A percentile compares a stretch with the other conserved stretches of the same genome.
Evolutionary conservation across 1,284 basidiomycete species (phyloP).

Genomic region (Trametes hirsuta): DNA sequence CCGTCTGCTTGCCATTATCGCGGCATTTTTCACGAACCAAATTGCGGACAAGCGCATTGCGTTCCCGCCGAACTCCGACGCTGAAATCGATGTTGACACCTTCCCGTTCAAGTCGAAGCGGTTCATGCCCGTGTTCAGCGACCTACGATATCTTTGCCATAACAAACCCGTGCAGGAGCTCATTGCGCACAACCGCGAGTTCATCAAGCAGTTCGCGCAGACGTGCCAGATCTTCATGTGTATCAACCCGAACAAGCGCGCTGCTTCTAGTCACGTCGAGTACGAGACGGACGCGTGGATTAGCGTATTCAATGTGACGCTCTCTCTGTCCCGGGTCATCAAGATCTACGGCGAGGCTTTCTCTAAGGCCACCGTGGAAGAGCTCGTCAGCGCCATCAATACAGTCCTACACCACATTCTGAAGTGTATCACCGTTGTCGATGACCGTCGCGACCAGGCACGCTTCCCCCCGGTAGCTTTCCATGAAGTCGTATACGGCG

Average conservation of each 20-base stretch:
- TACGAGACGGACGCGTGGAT: slow-evolving; percentile 96
- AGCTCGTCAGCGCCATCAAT: slow-evolving; percentile 71
- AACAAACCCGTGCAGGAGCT: slow-evolving; percentile 78
- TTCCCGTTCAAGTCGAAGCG: slow-evolving; percentile 92
- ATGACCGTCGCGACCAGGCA: slow-evolving; percentile 65
- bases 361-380: slow-evolving; percentile 54
- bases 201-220: slow-evolving; percentile 59
- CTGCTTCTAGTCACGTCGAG: slow-evolving; percentile 82
- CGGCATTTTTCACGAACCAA: slow-evolving; percentile 89
- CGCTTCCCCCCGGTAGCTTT: slow-evolving; percentile 66
- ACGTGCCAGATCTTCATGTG: slow-evolving; percentile 90
- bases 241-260: slow-evolving; percentile 88
- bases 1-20: slow-evolving; percentile 80
- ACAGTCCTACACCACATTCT: slow-evolving; percentile 77
- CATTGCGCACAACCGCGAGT: slow-evolving; percentile 66
- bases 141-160: slow-evolving; percentile 79
- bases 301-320: slow-evolving; percentile 89
- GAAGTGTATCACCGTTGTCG: slow-evolving; percentile 66
- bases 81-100: slow-evolving; percentile 75
- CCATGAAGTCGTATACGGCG: slow-evolving; percentile 69
- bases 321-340: slow-evolving; percentile 85
- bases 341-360: slow-evolving; percentile 88
- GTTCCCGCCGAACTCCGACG: slow-evolving; percentile 48
- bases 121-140: slow-evolving; percentile 89
- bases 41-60: slow-evolving; percentile 69